These are phyloP conservation scores for Colletotrichum tabaci DNA, from an alignment of 2,329 filamentous ascomycete species.

Conservation along the genomic window DNA sequence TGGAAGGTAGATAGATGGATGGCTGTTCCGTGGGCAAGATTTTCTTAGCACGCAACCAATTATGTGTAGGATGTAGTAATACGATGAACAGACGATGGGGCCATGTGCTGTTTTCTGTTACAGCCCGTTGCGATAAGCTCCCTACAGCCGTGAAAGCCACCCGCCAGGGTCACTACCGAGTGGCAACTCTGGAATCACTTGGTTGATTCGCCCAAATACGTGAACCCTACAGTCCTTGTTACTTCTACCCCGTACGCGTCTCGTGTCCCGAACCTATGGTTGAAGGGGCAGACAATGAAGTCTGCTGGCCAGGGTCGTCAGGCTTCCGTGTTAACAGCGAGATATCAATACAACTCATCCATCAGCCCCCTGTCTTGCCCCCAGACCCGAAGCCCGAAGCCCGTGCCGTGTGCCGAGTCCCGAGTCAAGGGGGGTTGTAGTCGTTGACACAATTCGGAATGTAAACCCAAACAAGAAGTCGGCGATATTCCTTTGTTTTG, in stretches of 20 bases:
- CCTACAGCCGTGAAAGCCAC: background rate
- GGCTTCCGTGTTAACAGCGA: background rate
- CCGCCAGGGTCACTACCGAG: background rate
- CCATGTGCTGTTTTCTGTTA: background rate
- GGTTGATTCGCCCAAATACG: background rate
- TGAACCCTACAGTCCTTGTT: background rate
- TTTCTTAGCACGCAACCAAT: background rate
- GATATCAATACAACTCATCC: background rate
- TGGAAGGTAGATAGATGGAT: background rate
- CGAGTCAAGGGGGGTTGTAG: background rate
- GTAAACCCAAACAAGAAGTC: background rate
- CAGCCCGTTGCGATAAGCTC: background rate
- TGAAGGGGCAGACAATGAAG: background rate
- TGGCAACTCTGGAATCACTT: background rate
- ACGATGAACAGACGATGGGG: background rate
- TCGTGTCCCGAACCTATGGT: background rate
- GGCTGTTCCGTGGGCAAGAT: background rate
- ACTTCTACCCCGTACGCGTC: background rate
- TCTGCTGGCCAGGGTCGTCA: background rate
- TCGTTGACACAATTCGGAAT: background rate
- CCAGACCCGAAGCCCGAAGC: background rate
- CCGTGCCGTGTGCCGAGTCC: background rate
- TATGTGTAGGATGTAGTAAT: too few relatives aligned
- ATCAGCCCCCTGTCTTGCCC: background rate
- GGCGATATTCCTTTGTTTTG: background rate